Base-by-base conservation (phyloP, 108 stramenopile genomes). In the Phaeodactylum tricornutum region DNA sequence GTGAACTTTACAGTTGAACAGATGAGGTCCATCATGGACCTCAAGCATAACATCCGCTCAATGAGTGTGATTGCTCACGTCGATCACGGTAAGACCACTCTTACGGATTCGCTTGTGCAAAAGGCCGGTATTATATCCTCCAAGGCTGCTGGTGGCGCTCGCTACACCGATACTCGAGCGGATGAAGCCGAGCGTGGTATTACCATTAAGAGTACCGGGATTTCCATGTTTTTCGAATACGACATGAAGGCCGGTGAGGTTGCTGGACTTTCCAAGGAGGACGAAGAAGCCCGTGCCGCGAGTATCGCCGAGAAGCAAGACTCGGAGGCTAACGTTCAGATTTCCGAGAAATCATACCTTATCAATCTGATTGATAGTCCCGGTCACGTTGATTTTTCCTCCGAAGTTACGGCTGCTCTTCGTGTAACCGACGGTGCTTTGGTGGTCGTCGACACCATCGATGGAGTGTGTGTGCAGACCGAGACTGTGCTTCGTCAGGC, bases 191-290 rank as follows among this genome's bases (percentile, higher is more conserved):
- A 99, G 64, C 95, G 98, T 59, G 95, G 96, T 59, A 97, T 99
- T 65, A 99, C 98, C 77, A 99, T 99, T 87, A 99, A 99, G 84
- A 98, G 97, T 44, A 99, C 98, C 56, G 98, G 98, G 56, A 97
- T 99, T 67, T 93, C 91, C 60, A 98, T 99, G 98, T 99, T 96
- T 78, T 99, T 99, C 75, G 96, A 98, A 89, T 99, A 99, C 87
- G 93, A 95, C 59, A 68, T 93, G 50, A 75, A 87, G 74, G 79
- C 80, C 1, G 92, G 90, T 32, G 91, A 94, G 55, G 76, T 69
- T 40, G 76, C 69, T 24, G 36, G 28, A 0, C 58, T 87, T 31
- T 61, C 69, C 22, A 86, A 55, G n/a, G 87, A 84, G 62, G 85
- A 89, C 52, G 68, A 64, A 34, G 77, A 62, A 6, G 65, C 62